Evolutionary conservation across 257 asterid species (phyloP), one percentile per base, ranked within the genome.

Genomic region (Scutellaria galericulata): DNA sequence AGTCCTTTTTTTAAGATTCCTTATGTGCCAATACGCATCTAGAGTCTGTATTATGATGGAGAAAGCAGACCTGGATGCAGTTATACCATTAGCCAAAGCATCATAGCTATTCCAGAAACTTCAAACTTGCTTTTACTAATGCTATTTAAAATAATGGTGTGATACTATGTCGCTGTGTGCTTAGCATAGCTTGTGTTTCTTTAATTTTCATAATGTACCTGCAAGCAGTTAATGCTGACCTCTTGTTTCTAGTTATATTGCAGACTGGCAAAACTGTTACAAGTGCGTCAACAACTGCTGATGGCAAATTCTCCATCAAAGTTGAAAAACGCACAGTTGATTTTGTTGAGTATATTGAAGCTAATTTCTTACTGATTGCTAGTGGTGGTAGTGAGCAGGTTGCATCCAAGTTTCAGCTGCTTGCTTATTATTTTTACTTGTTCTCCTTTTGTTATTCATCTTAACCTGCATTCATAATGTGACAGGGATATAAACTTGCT

Each of bases 321-420:
- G 79, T 89, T 47, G 97, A 90, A 81, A 86, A 87, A 80, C 97
- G 89, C 61, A 79, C 89, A 14, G 67, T 81, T 54, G 90, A 81
- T 76, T 79, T 75, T 70, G 82, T 86, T 47, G 93, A 94, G 53
- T 68, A 78, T 64, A 63, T 90, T 56, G 89, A 86, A 76, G 92
- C 96, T 57, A 87, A 87, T 81, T 94, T 87, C 79, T 65, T 94
- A 31, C 67, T 94, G 79, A 85, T 94, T 82, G 93, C 98, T 53
- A 88, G 89, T 84, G 98, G 98, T 75, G 88, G 98, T 72, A 89
- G 96, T 66, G 89, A 79, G 83, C 97, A 86, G 98, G 98, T 91
- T 75, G 75, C 15, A 51, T 69, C 64, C 69, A 44, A 70, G 39
- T 65, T 65, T 60, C 51, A 24, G 70, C 44, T 66, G 39, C 55